Evolutionary conservation across 2,329 filamentous ascomycete genomes (phyloP).

Genomic region (Mollisiaceae sp.): DNA sequence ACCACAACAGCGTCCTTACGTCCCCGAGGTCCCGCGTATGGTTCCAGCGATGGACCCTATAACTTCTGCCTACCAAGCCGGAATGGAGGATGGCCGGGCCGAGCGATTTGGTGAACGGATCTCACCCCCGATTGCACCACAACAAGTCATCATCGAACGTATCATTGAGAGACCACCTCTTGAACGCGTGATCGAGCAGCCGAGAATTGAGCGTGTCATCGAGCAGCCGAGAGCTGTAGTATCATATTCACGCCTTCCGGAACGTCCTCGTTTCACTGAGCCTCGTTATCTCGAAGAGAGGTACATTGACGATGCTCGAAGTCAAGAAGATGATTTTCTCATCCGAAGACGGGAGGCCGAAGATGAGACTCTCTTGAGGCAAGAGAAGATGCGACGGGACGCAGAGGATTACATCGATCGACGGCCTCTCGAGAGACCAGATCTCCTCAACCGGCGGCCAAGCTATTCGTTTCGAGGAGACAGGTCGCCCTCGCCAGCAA

Average conservation of each 20-base stretch:
- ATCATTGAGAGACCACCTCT: constrained; percentile 7
- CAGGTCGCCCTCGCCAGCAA: neutral
- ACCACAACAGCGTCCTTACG: constrained; percentile 19
- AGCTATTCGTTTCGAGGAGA: constrained; percentile 7
- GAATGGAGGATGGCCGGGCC: constrained; percentile 35
- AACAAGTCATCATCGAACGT: constrained; percentile 14
- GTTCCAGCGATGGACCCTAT: constrained; percentile 28
- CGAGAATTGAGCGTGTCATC: constrained; percentile 21
- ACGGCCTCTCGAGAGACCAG: constrained; percentile 13
- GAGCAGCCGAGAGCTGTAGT: constrained; percentile 21
- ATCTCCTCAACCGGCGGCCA: constrained; percentile 12
- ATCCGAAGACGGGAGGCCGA: constrained; percentile 18
- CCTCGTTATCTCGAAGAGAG: constrained; percentile 25
- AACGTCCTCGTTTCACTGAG: constrained; percentile 23
- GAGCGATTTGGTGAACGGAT: constrained; percentile 29
- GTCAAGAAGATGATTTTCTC: constrained; percentile 12
- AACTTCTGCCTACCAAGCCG: constrained; percentile 36
- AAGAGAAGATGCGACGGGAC: constrained; percentile 11
- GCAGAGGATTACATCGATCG: constrained; percentile 35
- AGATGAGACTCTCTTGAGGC: neutral
- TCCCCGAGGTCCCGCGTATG: constrained; percentile 32
- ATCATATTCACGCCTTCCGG: constrained; percentile 25
- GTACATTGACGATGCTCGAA: constrained; percentile 23
- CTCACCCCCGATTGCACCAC: constrained; percentile 21
- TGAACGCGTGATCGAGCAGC: constrained; percentile 12